Conservation (phyloP, 2,329 filamentous ascomycete genomes). For the Sclerotiophoma versabilis region DNA sequence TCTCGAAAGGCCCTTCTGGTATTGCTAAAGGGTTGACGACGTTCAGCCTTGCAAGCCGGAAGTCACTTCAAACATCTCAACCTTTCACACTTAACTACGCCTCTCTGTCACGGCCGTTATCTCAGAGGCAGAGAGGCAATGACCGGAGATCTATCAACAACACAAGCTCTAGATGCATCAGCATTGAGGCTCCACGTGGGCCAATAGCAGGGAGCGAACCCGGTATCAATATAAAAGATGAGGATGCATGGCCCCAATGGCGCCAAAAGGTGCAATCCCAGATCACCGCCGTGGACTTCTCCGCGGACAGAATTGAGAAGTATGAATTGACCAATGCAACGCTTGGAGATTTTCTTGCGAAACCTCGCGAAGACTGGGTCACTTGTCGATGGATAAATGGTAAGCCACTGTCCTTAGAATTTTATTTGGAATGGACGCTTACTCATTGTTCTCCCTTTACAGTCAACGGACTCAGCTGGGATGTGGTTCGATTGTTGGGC, state of each 20-base stretch:
- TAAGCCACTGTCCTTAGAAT: slow-evolving; percentile 56
- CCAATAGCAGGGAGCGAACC: slow-evolving; percentile 42
- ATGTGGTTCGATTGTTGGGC: slow-evolving; percentile 82
- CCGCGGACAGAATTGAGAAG: slow-evolving; percentile 70
- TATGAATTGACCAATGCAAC: slow-evolving; percentile 72
- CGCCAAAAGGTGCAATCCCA: slow-evolving; percentile 67
- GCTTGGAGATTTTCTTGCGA: slow-evolving; percentile 70
- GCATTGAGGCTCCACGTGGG: slow-evolving; percentile 7
- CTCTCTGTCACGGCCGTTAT: not conserved
- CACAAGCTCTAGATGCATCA: slow-evolving; percentile 2
- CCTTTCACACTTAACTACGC: not conserved
- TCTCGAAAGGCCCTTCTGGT: not conserved
- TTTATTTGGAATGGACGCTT: not conserved
- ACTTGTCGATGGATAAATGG: slow-evolving; percentile 91
- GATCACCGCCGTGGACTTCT: slow-evolving; percentile 86
- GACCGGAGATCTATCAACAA: not conserved
- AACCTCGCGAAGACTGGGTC: slow-evolving; percentile 69
- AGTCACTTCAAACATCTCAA: not conserved
- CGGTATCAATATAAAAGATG: slow-evolving; percentile 53
- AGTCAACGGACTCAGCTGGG: slow-evolving; percentile 89
- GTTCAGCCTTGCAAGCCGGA: not conserved
- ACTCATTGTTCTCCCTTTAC: not conserved
- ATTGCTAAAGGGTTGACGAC: not conserved
- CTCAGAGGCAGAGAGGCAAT: not conserved
- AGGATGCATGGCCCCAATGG: slow-evolving; percentile 44